Base-by-base conservation (phyloP, 805 yeast species). In the Metschnikowia drakensbergensis region DNA sequence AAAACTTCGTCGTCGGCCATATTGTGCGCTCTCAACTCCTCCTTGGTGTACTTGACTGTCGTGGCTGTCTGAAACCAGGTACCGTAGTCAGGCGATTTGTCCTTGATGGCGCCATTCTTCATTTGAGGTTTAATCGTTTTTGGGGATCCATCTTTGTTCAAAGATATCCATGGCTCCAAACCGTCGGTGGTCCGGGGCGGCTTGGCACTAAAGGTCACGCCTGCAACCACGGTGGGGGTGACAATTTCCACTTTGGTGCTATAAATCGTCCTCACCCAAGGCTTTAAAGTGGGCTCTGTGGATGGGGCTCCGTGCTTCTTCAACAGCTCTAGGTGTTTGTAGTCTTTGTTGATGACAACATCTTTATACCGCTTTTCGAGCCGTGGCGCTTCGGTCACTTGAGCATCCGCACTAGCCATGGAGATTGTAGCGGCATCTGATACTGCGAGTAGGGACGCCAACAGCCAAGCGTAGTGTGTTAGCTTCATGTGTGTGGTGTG, bases 141-240 rank as follows among this genome's bases (percentile, higher is more conserved):
- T 46, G 96, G 96, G 7, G 75, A 65, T 13, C 96, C 97, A 52
- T 84, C 80, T 53, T 84, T 82, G 50, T 88, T 78, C 60, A 89
- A 72, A 2, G 88, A 79, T 35, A 89, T 72, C 97, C 97, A 89
- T 6, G 88, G 89, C 50, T 81, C 82, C 54, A 88, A 76, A 7
- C 86, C 84, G 55, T 83, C 73, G 4, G 88, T 79, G 38, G 84
- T 84, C 0, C 72, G 71, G 2, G 95, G 89, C 0, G 92, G 88
- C 52, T 84, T 83, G 27, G 82, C 81, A 48, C 77, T 72, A 61
- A 83, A 78, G 0, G 87, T 82, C 51, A 83, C 79, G 17, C 84
- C 84, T 10, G 75, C 84, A 53, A 83, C 74, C 23, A 81, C 81
- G 0, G 85, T 79, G 3, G 88, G 88, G 0, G 76, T 72, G 28